Base-by-base conservation (phyloP, 139 green algal genomes). In the Pedinophyceae sp. region DNA sequence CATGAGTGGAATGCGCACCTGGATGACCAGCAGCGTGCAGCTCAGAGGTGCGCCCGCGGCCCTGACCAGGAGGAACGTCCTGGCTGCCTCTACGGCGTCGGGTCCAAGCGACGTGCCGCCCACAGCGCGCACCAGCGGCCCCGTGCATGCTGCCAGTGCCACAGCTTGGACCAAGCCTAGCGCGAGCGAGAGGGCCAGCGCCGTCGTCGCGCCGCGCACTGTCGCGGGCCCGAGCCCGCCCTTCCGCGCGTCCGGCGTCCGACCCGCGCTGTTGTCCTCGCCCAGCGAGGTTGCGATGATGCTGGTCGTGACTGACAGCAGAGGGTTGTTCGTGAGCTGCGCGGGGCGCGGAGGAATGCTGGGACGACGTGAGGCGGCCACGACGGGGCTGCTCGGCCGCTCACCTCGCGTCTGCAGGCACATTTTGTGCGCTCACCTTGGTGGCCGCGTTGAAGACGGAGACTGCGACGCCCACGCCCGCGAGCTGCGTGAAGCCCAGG, bases 271-370 rank as follows among this genome's bases (percentile, higher is more conserved):
- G 10, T 43, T 43, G 34, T 43, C 34, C 34, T 43, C 34, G 34
- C 34, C 34, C 34, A 43, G 34, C 10, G 49, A n/a, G 24, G 30
- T 55, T 4, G 20, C 49, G 49, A 55, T 55, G 49, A 55, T 57
- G 25, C 58, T 78, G 2, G 83, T 93, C 3, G 80, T 88, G 17
- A 86, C 72, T 0, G 58, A 58, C 26, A 89, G 65, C 10, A 91
- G 61, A 3, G 79, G 79, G 48, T 82, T 58, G 54, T 89, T 89
- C 43, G 86, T 59, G 13, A 93, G 53, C 57, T n/a, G n/a, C n/a
- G n/a, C n/a, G n/a, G n/a, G n/a, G n/a, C n/a, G n/a, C n/a, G n/a
- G n/a, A n/a, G n/a, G n/a, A n/a, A n/a, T n/a, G n/a, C n/a, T n/a
- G n/a, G n/a, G n/a, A n/a, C n/a, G n/a, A n/a, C n/a, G n/a, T n/a